Conservation (phyloP, 345 rosid species). For the Ceriops zippeliana region DNA sequence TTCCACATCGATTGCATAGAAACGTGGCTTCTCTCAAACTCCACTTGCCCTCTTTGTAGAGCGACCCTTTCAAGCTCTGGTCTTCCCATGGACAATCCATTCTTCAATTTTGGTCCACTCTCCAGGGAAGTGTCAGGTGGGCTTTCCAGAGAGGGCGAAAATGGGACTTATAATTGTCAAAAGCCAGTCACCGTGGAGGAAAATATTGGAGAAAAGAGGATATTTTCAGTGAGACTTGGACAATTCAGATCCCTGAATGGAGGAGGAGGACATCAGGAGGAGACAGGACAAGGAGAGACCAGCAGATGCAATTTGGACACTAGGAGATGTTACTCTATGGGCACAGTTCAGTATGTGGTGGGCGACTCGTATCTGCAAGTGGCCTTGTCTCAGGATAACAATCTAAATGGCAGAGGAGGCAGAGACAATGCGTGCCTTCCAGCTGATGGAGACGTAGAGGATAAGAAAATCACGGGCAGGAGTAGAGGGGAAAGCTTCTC, state of each 20-base stretch:
- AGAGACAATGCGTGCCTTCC: slow-evolving; percentile 13
- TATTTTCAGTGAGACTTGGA: slow-evolving; percentile 60
- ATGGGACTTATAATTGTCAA: slow-evolving; percentile 17
- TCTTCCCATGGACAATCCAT: slow-evolving; percentile 23
- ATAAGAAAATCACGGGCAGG: slow-evolving; percentile 41
- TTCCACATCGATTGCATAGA: slow-evolving; percentile 69
- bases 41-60: slow-evolving; percentile 76
- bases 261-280: slow-evolving; percentile 24
- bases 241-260: slow-evolving; percentile 43
- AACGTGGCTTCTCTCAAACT: slow-evolving; percentile 79
- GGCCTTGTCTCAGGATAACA: slow-evolving; percentile 25
- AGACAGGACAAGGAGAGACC: slow-evolving; percentile 33
- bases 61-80: slow-evolving; percentile 36
- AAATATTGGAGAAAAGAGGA: slow-evolving; percentile 27
- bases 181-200: slow-evolving; percentile 23
- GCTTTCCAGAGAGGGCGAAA: slow-evolving; percentile 29
- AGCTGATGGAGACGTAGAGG: slow-evolving; percentile 30
- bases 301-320: slow-evolving; percentile 41
- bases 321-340: slow-evolving; percentile 79
- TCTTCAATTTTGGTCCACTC: slow-evolving; percentile 17
- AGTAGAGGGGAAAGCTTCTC: slow-evolving; percentile 50
- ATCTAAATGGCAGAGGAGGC: slow-evolving; percentile 1
- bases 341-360: slow-evolving; percentile 54
- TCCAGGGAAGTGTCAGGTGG: slow-evolving; percentile 25
- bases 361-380: slow-evolving; percentile 46